Percentiles rank a stretch among this genome's conserved stretches.
Conservation (phyloP, 1,284 basidiomycete genomes). For the Wolfiporia cocos region DNA sequence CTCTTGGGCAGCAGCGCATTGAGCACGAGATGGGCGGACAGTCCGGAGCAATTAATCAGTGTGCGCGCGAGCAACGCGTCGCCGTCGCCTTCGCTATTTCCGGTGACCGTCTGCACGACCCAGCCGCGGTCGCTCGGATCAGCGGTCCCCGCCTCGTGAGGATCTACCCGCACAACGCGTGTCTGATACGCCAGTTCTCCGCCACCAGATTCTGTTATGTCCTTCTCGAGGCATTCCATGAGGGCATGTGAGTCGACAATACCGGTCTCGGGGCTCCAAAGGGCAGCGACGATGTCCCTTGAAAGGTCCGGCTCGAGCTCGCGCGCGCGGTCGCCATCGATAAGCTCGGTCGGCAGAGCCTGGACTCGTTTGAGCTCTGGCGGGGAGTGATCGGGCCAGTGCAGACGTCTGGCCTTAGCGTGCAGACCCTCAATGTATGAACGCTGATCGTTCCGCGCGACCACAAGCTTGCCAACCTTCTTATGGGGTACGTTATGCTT, state of each 20-base stretch:
- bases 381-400: conserved; percentile 41
- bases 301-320: conserved; percentile 82
- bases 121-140: conserved; percentile 39
- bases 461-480: conserved; percentile 85
- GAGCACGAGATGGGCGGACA: conserved; percentile 68
- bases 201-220: conserved; percentile 65
- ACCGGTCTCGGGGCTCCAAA: conserved; percentile 86
- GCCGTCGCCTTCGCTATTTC: conserved; percentile 32
- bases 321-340: conserved; percentile 69
- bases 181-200: conserved; percentile 83
- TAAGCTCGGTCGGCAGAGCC: conserved; percentile 61
- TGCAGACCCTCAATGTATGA: conserved; percentile 69
- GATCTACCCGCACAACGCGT: conserved; percentile 85
- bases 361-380: conserved; percentile 18
- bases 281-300: conserved; percentile 59
- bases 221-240: conserved; percentile 76
- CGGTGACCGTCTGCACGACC: conserved; percentile 65
- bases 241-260: conserved; percentile 86
- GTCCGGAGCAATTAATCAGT: conserved; percentile 85
- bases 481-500: conserved; percentile 61
- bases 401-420: conserved; percentile 50
- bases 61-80: conserved; percentile 81
- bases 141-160: conserved; percentile 24
- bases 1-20: conserved; percentile 62
- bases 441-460: conserved; percentile 63